Percentiles rank a stretch among this genome's conserved stretches.
These are phyloP conservation scores for Fusarium buharicum DNA, from an alignment of 2,329 filamentous ascomycete genomes.

Conservation along the genomic window DNA sequence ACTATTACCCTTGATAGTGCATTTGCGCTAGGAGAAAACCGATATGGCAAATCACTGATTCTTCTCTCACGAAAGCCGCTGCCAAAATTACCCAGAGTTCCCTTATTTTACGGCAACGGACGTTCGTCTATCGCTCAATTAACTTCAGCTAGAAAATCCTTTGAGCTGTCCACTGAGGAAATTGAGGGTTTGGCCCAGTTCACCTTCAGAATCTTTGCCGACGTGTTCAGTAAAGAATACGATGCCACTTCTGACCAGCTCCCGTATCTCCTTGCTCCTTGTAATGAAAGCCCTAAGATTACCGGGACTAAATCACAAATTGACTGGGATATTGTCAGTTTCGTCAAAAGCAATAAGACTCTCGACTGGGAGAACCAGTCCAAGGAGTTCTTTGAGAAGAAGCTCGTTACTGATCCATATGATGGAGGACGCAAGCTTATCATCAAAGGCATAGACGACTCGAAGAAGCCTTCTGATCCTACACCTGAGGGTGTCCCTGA, in stretches of 20 bases:
- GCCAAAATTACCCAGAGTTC: constrained; percentile 73
- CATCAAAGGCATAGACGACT: constrained; percentile 61
- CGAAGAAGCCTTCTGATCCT: constrained; percentile 71
- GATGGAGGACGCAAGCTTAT: constrained; percentile 73
- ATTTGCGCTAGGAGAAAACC: constrained; percentile 59
- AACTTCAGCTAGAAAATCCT: constrained; percentile 53
- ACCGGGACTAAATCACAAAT: constrained; percentile 52
- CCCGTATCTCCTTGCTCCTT: constrained; percentile 85
- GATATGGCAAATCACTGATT: constrained; percentile 71
- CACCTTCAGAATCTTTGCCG: constrained; percentile 79
- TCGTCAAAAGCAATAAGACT: constrained; percentile 49
- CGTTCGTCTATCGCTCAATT: constrained; percentile 68
- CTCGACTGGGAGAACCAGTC: constrained; percentile 56
- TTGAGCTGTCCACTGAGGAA: constrained; percentile 57
- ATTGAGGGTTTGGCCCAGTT: constrained; percentile 73
- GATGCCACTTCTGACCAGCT: constrained; percentile 70
- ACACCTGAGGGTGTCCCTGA: constrained; percentile 67
- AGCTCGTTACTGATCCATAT: constrained; percentile 66
- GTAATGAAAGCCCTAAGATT: constrained; percentile 41
- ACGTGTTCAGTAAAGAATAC: constrained; percentile 91
- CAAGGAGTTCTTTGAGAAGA: constrained; percentile 62
- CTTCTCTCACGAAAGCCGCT: constrained; percentile 75
- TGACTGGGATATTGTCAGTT: constrained; percentile 69
- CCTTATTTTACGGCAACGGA: constrained; percentile 76
- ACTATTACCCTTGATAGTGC: constrained; percentile 68